Conservation (phyloP, 257 asterid genomes). For the Cordia subcordata region DNA sequence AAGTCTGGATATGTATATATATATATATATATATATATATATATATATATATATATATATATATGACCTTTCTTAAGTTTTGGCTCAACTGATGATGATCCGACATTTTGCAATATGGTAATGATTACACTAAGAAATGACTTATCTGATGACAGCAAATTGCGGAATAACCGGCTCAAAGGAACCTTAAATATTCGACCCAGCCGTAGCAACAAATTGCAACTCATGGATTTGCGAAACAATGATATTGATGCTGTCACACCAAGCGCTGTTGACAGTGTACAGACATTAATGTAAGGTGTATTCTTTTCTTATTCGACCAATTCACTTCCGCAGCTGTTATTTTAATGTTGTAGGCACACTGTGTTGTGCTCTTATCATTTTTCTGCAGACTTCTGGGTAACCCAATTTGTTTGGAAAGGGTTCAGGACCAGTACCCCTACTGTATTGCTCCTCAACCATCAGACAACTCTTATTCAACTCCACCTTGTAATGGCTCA, state of each 20-base stretch:
- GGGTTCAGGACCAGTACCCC: conserved; percentile 15
- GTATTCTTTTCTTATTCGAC: conserved; percentile 1
- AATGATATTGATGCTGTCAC: conserved; percentile 44
- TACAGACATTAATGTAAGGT: conserved; percentile 49
- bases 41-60: too few species aligned
- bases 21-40: too few species aligned
- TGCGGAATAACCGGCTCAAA: conserved; percentile 8
- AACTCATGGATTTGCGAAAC: conserved; percentile 18
- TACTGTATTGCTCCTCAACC: conserved; percentile 42
- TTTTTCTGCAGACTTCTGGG: conserved; percentile 44
- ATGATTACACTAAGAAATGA: neutral
- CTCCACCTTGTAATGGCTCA: conserved; percentile 46
- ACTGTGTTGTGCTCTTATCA: conserved; percentile 2
- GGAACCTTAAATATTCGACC: conserved; percentile 18
- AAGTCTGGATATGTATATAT: too few species aligned
- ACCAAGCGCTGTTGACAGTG: conserved; percentile 23
- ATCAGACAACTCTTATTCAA: conserved; percentile 36
- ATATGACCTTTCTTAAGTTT: too few species aligned
- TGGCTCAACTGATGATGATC: too few species aligned
- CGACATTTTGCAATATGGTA: neutral
- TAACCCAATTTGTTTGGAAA: conserved; percentile 58
- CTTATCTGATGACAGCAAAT: conserved; percentile 28
- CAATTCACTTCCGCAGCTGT: neutral
- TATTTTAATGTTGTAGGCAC: neutral
- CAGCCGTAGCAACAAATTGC: conserved; percentile 16